phyloP scores from a whole-genome alignment of 805 yeast species.

The Vanderwaltozyma yarrowii region DNA sequence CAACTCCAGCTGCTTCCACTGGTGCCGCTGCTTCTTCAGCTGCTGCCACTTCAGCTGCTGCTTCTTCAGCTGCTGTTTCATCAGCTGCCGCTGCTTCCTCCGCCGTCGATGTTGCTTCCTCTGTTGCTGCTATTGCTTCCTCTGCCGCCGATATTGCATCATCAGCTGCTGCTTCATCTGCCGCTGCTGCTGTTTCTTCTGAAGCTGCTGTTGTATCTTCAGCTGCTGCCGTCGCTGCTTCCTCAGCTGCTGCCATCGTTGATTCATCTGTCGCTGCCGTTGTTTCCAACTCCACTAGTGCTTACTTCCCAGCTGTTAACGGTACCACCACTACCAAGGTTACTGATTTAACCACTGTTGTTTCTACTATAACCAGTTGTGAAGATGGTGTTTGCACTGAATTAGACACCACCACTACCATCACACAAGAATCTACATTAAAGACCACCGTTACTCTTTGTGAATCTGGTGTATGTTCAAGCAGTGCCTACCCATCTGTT shows the following conservation, averaged over 20 bases:
- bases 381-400: constrained; percentile 5
- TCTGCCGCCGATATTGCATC: constrained; percentile 7
- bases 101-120: background rate
- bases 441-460: constrained; percentile 18
- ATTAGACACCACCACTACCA: constrained; percentile 28
- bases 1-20: constrained; percentile 1
- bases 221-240: background rate
- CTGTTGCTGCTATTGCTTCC: background rate
- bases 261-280: constrained; percentile 8
- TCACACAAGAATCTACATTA: constrained; percentile 24
- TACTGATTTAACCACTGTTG: constrained; percentile 1
- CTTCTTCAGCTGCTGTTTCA: background rate
- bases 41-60: background rate
- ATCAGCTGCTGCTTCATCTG: constrained; percentile 8
- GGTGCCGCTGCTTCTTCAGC: constrained; percentile 4
- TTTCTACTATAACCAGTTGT: constrained; percentile 3
- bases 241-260: background rate
- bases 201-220: constrained; percentile 6
- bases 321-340: constrained; percentile 5
- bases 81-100: background rate
- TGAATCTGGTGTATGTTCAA: constrained; percentile 6
- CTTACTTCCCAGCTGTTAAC: background rate
- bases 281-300: constrained; percentile 10
- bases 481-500: constrained; percentile 5
- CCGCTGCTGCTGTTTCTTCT: background rate